phyloP scores from a whole-genome alignment of 768 basidiomycete genomes.

The Russula vinacea region DNA sequence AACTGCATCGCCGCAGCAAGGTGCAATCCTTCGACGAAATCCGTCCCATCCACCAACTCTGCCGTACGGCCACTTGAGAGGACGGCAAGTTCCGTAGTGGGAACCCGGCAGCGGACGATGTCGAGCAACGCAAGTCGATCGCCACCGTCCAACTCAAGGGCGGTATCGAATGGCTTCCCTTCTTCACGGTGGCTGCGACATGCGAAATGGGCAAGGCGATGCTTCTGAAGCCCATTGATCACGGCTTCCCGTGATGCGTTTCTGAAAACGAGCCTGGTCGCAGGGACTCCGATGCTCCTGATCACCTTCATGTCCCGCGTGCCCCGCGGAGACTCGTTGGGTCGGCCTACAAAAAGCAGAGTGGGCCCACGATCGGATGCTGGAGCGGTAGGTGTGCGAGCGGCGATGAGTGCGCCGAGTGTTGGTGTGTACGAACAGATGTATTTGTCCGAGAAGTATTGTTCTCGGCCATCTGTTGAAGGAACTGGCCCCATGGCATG shows the following conservation, averaged over 20 bases:
- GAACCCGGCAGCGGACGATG: constrained; percentile 3
- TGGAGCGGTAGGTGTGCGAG: neutral
- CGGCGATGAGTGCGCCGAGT: constrained; percentile 5
- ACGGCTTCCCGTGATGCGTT: neutral
- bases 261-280: neutral
- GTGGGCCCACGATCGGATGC: neutral
- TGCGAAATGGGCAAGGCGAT: constrained; percentile 13
- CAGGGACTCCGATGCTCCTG: neutral
- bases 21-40: constrained; percentile 18
- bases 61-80: constrained; percentile 16
- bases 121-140: constrained; percentile 9
- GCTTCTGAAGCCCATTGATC: neutral
- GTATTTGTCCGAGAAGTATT: constrained; percentile 15
- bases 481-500: constrained; percentile 24
- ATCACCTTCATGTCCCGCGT: constrained; percentile 1
- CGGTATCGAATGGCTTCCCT: neutral
- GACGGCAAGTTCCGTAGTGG: constrained; percentile 16
- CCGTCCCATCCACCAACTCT: neutral
- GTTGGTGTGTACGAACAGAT: constrained; percentile 25
- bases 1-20: constrained; percentile 26
- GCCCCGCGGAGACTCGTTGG: neutral
- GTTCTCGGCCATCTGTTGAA: neutral
- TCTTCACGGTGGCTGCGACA: neutral
- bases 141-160: neutral
- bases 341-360: constrained; percentile 15